These are phyloP conservation scores for Penicillium paneum DNA, from an alignment of 2,329 filamentous ascomycete genomes.

Conservation along the genomic window DNA sequence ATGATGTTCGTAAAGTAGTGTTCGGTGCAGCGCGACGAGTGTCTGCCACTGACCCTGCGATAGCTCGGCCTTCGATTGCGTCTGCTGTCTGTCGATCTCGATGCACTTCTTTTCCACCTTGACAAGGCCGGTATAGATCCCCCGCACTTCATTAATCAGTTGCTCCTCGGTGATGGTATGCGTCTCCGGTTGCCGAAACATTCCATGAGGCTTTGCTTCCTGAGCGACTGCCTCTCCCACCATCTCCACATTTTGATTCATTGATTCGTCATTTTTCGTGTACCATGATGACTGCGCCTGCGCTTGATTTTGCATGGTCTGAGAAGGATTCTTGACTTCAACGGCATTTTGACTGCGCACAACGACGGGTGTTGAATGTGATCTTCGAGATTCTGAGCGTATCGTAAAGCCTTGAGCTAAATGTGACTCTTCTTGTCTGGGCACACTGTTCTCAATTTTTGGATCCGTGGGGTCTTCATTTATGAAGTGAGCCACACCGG, in stretches of 20 bases:
- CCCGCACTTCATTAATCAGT: constrained; percentile 67
- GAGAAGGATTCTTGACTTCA: neutral
- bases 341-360: neutral
- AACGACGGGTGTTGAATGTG: neutral
- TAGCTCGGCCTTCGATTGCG: constrained; percentile 32
- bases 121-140: constrained; percentile 68
- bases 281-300: no score
- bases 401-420: neutral
- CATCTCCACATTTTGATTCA: neutral
- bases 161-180: constrained; percentile 73
- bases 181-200: constrained; percentile 60
- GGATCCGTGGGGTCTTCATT: neutral
- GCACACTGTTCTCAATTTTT: neutral
- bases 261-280: neutral
- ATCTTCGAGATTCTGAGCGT: no score
- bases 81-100: constrained; percentile 67
- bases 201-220: constrained; percentile 20
- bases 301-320: neutral
- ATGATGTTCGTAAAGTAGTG: constrained; percentile 75
- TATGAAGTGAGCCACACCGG: neutral
- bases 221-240: neutral
- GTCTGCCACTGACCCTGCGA: constrained; percentile 74
- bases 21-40: constrained; percentile 76
- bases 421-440: neutral
- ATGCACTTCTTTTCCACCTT: constrained; percentile 89